These are phyloP conservation scores for Yarrowia sp. DNA, from an alignment of 805 yeast species.

Conservation along the genomic window DNA sequence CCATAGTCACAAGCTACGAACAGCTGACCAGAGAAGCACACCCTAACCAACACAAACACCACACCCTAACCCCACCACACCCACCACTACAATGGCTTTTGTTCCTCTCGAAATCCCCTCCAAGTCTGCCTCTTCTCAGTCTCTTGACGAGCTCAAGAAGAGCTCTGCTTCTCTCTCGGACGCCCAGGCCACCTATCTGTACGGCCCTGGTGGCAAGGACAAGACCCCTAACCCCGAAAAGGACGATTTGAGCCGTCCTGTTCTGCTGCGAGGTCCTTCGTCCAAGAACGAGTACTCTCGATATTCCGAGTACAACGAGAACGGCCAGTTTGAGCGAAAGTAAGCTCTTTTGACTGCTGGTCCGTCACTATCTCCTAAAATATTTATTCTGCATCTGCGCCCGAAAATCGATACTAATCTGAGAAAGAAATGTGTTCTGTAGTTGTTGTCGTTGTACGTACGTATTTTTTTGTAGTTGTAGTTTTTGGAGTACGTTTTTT, in stretches of 20 bases:
- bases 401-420: background rate
- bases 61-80: background rate
- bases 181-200: conserved; percentile 19
- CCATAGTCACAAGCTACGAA: background rate
- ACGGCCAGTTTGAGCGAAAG: conserved; percentile 18
- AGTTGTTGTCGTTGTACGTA: background rate
- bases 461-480: too few relatives aligned
- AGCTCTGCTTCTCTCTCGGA: conserved; percentile 2
- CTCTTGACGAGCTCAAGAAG: conserved; percentile 24
- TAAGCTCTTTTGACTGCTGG: background rate
- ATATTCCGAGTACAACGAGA: conserved; percentile 18
- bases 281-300: conserved; percentile 21
- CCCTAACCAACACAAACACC: too few relatives aligned
- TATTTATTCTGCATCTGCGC: conserved; percentile 16
- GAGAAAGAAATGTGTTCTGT: too few relatives aligned
- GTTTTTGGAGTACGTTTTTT: too few relatives aligned
- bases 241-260: conserved; percentile 19
- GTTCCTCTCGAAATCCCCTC: conserved; percentile 23
- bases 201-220: conserved; percentile 25
- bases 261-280: conserved; percentile 24
- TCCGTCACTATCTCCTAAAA: background rate
- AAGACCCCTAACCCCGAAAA: conserved; percentile 24
- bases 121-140: conserved; percentile 24
- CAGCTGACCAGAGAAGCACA: too few relatives aligned
- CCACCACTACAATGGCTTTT: conserved; percentile 9